Percentiles rank a stretch among this genome's conserved stretches.
Conservation (phyloP, 768 basidiomycete species). For the Xanthoconium stramineum region DNA sequence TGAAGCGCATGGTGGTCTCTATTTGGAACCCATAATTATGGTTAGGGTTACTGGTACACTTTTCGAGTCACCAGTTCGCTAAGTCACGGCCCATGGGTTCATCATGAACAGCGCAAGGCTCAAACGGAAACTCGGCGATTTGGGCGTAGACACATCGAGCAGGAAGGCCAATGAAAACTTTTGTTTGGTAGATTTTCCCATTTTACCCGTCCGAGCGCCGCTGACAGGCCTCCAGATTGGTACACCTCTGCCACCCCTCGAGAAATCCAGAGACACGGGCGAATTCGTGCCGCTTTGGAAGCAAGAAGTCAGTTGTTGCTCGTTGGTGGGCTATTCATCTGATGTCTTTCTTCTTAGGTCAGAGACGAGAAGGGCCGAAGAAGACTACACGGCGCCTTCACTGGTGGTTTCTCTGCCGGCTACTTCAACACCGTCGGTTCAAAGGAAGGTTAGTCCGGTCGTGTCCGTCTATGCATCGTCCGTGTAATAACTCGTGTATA, state of each 20-base stretch:
- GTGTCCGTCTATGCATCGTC: background rate
- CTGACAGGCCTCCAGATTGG: constrained; percentile 62
- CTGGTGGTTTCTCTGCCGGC: constrained; percentile 96
- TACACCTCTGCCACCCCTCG: constrained; percentile 91
- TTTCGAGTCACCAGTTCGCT: too few relatives aligned
- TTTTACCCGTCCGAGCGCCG: background rate
- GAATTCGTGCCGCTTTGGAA: constrained; percentile 98
- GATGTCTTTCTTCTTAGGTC: constrained; percentile 47
- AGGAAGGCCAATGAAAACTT: constrained; percentile 79
- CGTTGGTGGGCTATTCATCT: constrained; percentile 17
- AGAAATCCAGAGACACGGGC: constrained; percentile 85
- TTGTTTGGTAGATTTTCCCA: constrained; percentile 56
- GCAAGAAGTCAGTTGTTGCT: constrained; percentile 67
- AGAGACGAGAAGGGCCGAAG: constrained; percentile 91
- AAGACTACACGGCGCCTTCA: constrained; percentile 95
- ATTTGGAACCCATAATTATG: too few relatives aligned
- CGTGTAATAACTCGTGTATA: constrained; percentile 26
- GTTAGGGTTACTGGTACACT: too few relatives aligned
- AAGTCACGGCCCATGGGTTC: background rate
- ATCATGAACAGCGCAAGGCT: constrained; percentile 53
- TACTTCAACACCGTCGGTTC: constrained; percentile 97
- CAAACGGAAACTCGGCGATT: constrained; percentile 81
- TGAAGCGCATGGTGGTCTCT: too few relatives aligned
- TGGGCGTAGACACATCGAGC: constrained; percentile 71
- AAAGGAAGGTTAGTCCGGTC: constrained; percentile 70